Base-by-base conservation (phyloP, 2,329 filamentous ascomycete genomes). In the Nannizzia gypsea region DNA sequence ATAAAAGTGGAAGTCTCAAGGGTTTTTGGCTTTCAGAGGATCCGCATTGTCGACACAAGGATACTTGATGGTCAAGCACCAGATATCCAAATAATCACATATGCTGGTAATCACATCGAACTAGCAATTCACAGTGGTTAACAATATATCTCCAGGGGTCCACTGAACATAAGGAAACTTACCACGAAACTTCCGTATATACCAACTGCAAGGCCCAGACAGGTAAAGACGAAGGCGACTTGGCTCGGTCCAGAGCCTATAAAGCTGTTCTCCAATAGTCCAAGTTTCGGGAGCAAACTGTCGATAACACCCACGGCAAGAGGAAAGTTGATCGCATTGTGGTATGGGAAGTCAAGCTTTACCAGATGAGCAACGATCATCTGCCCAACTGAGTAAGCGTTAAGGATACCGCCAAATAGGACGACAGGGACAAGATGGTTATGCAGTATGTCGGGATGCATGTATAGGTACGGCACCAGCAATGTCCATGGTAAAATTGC, bases 41-140 rank as follows among this genome's bases (percentile, higher is more conserved):
- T 55, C 58, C 6, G 44, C 46, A 9, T 28, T 48, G 57, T 78
- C 77, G 38, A 77, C 70, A 62, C 80, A 79, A 0, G 83, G 83
- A 68, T 97, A 86, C 81, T 99, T 99, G 77, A 99, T 99, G 1
- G 89, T 95, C 71, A 99, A 78, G 71, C 93, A 99, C 90, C 90
- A 97, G 66, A 99, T 99, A 71, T 99, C 93, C 63, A 97, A 80
- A 72, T 95, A 96, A 72, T 99, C 93, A 76, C 93, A 99, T 67
- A 99, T 97, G 31, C 90, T 95, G 62, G 93, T 90, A 66, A 99
- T 96, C 60, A 97, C 91, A 71, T 97, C 93, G 34, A 95, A 74
- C 78, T 80, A 60, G 22, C n/a, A n/a, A 20, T 15, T 6, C n/a
- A 36, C 11, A 50, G 13, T 59, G 34, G 24, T 36, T 36, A 20